Conservation (phyloP, 2,329 filamentous ascomycete species). For the Botrytis aclada region DNA sequence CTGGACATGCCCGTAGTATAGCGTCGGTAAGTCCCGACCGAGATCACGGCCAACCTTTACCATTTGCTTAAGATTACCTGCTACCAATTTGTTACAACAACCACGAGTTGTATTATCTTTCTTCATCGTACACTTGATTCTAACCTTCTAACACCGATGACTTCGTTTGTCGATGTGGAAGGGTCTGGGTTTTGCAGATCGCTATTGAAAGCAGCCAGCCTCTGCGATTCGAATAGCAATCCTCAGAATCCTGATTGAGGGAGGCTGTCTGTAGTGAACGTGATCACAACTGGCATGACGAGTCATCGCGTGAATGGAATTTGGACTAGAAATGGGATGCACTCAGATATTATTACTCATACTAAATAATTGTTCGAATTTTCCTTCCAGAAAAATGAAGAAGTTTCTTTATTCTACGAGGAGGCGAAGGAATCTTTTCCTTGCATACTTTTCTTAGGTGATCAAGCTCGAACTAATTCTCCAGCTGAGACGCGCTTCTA, state of each 20-base stretch:
- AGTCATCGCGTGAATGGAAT: not conserved
- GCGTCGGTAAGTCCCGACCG: conserved; percentile 1
- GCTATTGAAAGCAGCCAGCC: not conserved
- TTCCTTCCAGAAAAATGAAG: not conserved
- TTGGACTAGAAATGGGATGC: not conserved
- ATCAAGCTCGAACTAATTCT: not conserved
- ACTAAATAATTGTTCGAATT: not conserved
- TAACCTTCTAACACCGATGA: not conserved
- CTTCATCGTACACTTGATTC: not conserved
- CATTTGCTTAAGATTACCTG: not conserved
- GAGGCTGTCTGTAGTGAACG: not conserved
- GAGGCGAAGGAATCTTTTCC: not conserved
- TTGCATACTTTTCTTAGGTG: not conserved
- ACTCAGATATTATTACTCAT: not conserved
- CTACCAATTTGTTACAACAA: not conserved
- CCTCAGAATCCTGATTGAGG: not conserved
- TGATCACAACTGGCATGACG: not conserved
- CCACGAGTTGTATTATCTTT: not conserved
- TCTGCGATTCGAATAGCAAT: not conserved
- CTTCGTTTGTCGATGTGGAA: not conserved
- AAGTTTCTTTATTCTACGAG: not conserved
- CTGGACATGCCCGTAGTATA: not conserved
- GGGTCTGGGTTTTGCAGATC: not conserved
- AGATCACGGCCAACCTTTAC: not conserved
- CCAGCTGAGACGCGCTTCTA: not conserved